Conservation (phyloP, 331 rosid species). For the Quercus phellos region DNA sequence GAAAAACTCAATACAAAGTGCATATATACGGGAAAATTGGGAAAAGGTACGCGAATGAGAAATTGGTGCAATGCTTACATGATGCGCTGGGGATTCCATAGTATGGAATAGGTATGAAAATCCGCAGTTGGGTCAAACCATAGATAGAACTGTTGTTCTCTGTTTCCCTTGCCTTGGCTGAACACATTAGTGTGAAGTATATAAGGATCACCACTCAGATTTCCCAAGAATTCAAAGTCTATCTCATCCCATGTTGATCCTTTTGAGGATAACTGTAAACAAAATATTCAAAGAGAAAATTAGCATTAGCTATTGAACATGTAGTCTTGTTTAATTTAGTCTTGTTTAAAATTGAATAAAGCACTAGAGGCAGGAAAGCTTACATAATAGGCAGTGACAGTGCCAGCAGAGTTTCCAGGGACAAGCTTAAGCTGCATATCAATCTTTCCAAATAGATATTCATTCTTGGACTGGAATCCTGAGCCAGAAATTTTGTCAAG, state of each 20-base stretch:
- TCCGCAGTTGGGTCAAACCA: constrained; percentile 44
- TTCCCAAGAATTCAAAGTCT: constrained; percentile 40
- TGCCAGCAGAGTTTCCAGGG: constrained; percentile 61
- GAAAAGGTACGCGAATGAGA: background rate
- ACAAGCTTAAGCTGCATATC: constrained; percentile 64
- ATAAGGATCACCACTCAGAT: constrained; percentile 32
- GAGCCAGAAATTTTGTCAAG: constrained; percentile 55
- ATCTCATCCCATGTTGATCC: constrained; percentile 41
- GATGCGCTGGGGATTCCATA: constrained; percentile 33
- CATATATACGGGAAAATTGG: too few relatives aligned
- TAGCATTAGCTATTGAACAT: background rate
- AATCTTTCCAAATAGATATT: constrained; percentile 43
- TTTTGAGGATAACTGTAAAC: constrained; percentile 25
- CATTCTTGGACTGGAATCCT: constrained; percentile 46
- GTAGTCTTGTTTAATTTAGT: background rate
- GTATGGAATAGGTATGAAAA: constrained; percentile 36
- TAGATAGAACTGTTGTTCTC: constrained; percentile 36
- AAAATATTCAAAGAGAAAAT: background rate
- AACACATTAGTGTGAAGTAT: constrained; percentile 36
- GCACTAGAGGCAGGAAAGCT: background rate
- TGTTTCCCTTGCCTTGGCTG: constrained; percentile 36
- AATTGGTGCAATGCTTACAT: constrained; percentile 12
- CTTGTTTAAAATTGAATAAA: background rate
- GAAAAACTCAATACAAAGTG: background rate
- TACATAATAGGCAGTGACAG: constrained; percentile 62